Conservation (phyloP, 306 rosid species). For the Fragaria ananassa region DNA sequence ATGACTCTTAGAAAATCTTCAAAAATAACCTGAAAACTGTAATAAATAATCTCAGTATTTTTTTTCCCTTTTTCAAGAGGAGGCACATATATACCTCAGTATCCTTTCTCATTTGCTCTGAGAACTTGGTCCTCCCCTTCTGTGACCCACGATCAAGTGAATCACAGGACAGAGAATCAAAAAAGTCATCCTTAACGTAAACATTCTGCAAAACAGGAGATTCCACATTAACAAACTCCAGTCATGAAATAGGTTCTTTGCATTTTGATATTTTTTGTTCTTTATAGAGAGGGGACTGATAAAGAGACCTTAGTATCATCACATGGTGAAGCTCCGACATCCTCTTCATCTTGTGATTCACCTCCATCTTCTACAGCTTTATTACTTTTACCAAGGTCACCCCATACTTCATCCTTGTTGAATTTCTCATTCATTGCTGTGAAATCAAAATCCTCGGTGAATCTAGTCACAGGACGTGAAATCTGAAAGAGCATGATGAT, state of each 20-base stretch:
- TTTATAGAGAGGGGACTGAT: neutral
- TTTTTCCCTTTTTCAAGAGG: neutral
- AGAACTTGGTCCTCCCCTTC: constrained; percentile 69
- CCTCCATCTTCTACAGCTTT: constrained; percentile 49
- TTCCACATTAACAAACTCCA: neutral
- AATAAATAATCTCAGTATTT: neutral
- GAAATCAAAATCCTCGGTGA: constrained; percentile 94
- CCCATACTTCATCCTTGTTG: constrained; percentile 99
- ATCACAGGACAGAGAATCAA: constrained; percentile 68
- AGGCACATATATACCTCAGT: constrained; percentile 53
- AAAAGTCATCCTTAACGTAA: constrained; percentile 72
- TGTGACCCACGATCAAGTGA: constrained; percentile 39
- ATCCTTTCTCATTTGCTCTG: constrained; percentile 77
- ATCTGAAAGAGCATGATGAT: constrained; percentile 40
- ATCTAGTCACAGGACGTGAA: constrained; percentile 49
- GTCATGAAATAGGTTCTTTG: neutral
- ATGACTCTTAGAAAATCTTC: neutral
- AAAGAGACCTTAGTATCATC: constrained; percentile 45
- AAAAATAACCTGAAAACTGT: neutral
- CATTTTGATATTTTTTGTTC: neutral
- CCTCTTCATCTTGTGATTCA: constrained; percentile 47
- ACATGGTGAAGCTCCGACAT: constrained; percentile 29
- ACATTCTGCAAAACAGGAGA: constrained; percentile 7
- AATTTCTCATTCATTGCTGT: constrained; percentile 93
- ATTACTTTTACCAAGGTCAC: constrained; percentile 71